Evolutionary conservation across 768 basidiomycete genomes (phyloP).

Genomic region (Xerocomus spinulosus): DNA sequence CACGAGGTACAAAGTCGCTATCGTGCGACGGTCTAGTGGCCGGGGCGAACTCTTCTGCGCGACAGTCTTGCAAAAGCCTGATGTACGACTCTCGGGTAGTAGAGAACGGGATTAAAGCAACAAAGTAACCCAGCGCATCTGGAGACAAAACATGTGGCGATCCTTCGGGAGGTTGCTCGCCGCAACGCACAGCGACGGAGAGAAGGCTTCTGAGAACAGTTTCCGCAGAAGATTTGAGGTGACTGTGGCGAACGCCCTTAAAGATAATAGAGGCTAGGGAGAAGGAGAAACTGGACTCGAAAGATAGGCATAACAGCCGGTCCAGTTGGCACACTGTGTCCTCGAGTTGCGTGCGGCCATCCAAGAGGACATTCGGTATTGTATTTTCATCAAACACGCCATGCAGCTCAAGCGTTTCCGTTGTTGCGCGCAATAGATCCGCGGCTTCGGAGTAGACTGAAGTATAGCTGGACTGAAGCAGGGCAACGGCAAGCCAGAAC

Average conservation of each 20-base stretch:
- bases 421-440: constrained; percentile 57
- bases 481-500: constrained; percentile 85
- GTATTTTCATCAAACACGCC: constrained; percentile 52
- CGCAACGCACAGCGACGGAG: constrained; percentile 50
- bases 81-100: constrained; percentile 53
- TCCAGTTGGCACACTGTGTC: constrained; percentile 72
- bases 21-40: constrained; percentile 37
- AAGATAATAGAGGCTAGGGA: constrained; percentile 78
- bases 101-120: constrained; percentile 70
- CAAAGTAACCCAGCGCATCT: constrained; percentile 72
- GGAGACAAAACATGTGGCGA: constrained; percentile 43
- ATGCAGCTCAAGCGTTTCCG: constrained; percentile 60
- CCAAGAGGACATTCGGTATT: constrained; percentile 56
- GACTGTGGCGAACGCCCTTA: constrained; percentile 75
- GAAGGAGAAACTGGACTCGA: constrained; percentile 76
- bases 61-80: constrained; percentile 58
- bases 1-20: constrained; percentile 44
- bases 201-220: constrained; percentile 60
- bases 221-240: constrained; percentile 58
- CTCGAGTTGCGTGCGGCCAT: constrained; percentile 59
- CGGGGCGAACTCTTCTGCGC: constrained; percentile 45
- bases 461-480: constrained; percentile 74
- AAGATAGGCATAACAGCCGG: constrained; percentile 65
- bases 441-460: constrained; percentile 67
- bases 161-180: constrained; percentile 35